Evolutionary conservation across 2,329 filamentous ascomycete species (phyloP).

Genomic region (Aureobasidium sp.): DNA sequence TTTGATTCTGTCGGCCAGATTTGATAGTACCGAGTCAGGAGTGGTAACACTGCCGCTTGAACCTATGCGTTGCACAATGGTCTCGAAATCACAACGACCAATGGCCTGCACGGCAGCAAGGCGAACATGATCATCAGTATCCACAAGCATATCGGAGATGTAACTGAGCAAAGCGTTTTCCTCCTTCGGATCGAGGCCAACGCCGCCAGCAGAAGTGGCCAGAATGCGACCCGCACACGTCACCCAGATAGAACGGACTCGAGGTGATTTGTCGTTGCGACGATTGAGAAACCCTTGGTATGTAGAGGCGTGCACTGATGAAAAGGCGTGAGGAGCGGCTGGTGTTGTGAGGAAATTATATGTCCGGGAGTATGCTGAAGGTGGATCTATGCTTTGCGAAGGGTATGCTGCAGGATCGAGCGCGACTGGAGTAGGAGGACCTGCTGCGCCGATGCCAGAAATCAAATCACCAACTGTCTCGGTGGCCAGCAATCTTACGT

Average conservation of each 20-base stretch:
- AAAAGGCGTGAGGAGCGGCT: conserved; percentile 81
- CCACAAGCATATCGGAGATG: conserved; percentile 73
- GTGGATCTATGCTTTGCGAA: conserved; percentile 48
- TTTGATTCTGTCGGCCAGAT: conserved; percentile 78
- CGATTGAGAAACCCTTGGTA: conserved; percentile 82
- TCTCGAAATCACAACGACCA: conserved; percentile 69
- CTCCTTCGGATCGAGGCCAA: conserved; percentile 77
- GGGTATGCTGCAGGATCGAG: conserved; percentile 83
- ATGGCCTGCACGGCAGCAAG: conserved; percentile 82
- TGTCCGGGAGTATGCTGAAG: conserved; percentile 35
- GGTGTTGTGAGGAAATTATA: conserved; percentile 68
- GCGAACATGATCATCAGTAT: conserved; percentile 85
- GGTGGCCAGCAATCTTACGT: conserved; percentile 78
- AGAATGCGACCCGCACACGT: conserved; percentile 78
- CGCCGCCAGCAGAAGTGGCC: conserved; percentile 83
- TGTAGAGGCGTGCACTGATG: conserved; percentile 67
- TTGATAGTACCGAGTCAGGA: conserved; percentile 69
- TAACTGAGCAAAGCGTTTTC: conserved; percentile 63
- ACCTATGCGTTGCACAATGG: conserved; percentile 76
- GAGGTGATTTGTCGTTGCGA: conserved; percentile 75
- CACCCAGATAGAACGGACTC: conserved; percentile 81
- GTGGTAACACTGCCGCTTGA: conserved; percentile 67
- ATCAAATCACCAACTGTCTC: conserved; percentile 95
- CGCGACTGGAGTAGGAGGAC: conserved; percentile 63
- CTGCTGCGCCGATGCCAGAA: conserved; percentile 84